phyloP scores from a whole-genome alignment of 139 green algal species.

The Micromonas pusilla region DNA sequence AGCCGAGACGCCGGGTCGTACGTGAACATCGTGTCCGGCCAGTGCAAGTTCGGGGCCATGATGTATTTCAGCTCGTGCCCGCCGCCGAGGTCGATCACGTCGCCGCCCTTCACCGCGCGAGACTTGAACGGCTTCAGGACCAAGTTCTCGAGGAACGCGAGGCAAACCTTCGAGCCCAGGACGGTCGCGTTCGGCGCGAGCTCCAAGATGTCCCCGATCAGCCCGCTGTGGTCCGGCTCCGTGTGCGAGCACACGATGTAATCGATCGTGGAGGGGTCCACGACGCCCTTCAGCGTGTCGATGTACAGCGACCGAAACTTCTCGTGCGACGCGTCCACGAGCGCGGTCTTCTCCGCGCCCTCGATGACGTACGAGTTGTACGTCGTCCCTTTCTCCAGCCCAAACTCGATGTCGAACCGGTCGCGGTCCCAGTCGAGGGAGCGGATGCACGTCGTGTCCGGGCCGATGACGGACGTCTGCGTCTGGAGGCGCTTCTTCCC shows the following conservation, averaged over 20 bases:
- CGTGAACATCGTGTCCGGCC: conserved; percentile 89
- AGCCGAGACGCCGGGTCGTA: conserved; percentile 75
- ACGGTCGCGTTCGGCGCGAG: conserved; percentile 71
- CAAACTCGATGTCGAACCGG: conserved; percentile 87
- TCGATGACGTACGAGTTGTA: conserved; percentile 96
- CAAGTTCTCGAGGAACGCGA: conserved; percentile 46
- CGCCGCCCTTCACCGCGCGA: conserved; percentile 71
- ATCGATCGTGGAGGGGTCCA: conserved; percentile 52
- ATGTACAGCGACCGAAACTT: conserved; percentile 91
- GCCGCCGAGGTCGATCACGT: conserved; percentile 75
- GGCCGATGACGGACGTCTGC: conserved; percentile 58
- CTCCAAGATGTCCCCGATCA: conserved; percentile 80
- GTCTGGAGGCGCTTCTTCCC: conserved; percentile 44
- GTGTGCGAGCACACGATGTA: conserved; percentile 81
- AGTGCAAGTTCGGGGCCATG: conserved; percentile 95
- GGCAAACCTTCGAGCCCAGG: conserved; percentile 72
- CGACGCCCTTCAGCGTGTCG: conserved; percentile 35
- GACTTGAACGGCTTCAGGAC: conserved; percentile 42
- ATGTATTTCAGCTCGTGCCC: conserved; percentile 92
- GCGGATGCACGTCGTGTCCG: conserved; percentile 80
- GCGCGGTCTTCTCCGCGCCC: conserved; percentile 72
- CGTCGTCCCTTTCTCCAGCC: conserved; percentile 74
- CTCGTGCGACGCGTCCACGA: conserved; percentile 90
- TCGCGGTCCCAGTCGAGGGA: conserved; percentile 90
- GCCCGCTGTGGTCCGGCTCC: conserved; percentile 86